Evolutionary conservation across 257 asterid genomes (phyloP).

Genomic region (Mentha longifolia): DNA sequence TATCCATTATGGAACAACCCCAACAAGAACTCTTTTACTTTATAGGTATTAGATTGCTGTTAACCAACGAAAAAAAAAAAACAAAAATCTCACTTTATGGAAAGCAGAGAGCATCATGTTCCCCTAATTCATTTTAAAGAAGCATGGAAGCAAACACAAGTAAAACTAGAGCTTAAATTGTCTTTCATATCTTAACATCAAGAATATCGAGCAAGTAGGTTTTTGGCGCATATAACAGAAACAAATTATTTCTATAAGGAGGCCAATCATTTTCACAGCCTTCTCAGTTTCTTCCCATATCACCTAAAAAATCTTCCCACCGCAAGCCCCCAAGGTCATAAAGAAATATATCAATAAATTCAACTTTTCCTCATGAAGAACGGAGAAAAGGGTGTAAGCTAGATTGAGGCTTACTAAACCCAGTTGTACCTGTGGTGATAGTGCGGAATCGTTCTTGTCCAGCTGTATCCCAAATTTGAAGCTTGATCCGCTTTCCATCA

Average conservation of each 20-base stretch:
- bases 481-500: constrained; percentile 56
- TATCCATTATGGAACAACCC: not conserved
- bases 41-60: too few relatives aligned
- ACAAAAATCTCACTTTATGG: not conserved
- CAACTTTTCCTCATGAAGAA: not conserved
- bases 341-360: constrained; percentile 19
- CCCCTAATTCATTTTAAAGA: constrained; percentile 13
- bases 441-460: constrained; percentile 61
- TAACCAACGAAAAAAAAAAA: too few relatives aligned
- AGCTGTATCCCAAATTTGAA: constrained; percentile 60
- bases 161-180: constrained; percentile 4
- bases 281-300: not conserved
- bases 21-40: not conserved
- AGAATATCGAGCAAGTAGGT: constrained; percentile 2
- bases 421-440: constrained; percentile 48
- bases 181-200: not conserved
- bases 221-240: not conserved
- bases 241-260: not conserved
- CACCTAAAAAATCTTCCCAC: constrained; percentile 20
- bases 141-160: not conserved
- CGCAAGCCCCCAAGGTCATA: constrained; percentile 26
- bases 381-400: not conserved
- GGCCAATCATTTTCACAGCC: constrained; percentile 12
- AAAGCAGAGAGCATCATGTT: constrained; percentile 2
- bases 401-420: not conserved